Evolutionary conservation across 495 filamentous ascomycete species (phyloP).

Genomic region (Hypoxylon lenormandii): DNA sequence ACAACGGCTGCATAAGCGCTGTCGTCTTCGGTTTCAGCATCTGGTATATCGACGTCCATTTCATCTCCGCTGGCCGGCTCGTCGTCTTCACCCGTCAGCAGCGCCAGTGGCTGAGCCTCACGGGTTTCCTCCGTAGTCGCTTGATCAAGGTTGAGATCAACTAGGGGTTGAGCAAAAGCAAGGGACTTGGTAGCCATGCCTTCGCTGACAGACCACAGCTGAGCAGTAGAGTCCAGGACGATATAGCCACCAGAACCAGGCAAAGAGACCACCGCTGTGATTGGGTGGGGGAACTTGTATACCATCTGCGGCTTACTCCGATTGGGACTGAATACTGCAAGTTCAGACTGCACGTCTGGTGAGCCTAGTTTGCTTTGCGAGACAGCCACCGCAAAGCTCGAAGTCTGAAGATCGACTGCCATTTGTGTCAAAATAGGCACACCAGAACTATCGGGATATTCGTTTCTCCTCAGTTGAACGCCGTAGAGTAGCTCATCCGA

Average conservation of each 20-base stretch:
- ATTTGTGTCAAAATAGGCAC: conserved; percentile 65
- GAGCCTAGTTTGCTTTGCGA: conserved; percentile 51
- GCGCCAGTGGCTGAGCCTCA: conserved; percentile 28
- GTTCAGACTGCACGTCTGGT: conserved; percentile 55
- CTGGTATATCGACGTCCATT: conserved; percentile 56
- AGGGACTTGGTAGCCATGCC: conserved; percentile 60
- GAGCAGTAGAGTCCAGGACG: conserved; percentile 68
- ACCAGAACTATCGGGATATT: conserved; percentile 33
- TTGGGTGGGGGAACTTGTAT: conserved; percentile 58
- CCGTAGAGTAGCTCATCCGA: conserved; percentile 67
- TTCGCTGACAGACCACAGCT: conserved; percentile 66
- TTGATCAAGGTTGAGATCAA: conserved; percentile 60
- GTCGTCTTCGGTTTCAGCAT: conserved; percentile 52
- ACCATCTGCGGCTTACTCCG: conserved; percentile 62
- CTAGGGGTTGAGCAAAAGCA: conserved; percentile 62
- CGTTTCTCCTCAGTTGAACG: conserved; percentile 48
- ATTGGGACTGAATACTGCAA: conserved; percentile 68
- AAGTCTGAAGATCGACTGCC: conserved; percentile 67
- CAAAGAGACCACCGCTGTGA: conserved; percentile 68
- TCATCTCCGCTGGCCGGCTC: conserved; percentile 62
- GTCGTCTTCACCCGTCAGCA: conserved; percentile 56
- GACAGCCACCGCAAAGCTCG: conserved; percentile 70
- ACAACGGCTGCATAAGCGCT: conserved; percentile 65
- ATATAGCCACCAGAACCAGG: conserved; percentile 69
- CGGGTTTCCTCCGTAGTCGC: conserved; percentile 24